Evolutionary conservation across 1,139 yeast genomes (phyloP).

Genomic region (Yamadazyma siamensis): DNA sequence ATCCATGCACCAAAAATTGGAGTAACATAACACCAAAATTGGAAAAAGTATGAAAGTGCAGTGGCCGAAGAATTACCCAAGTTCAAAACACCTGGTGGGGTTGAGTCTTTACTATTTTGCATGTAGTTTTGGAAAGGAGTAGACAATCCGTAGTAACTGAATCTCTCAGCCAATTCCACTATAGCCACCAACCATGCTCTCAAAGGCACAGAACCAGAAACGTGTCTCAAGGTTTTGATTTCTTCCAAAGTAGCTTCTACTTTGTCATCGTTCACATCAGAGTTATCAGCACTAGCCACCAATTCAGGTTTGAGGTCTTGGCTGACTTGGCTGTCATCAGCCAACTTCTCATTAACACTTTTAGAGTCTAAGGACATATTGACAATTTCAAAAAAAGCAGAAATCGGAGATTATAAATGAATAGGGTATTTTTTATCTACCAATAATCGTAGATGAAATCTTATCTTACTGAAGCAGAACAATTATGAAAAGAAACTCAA

Average conservation of each 20-base stretch:
- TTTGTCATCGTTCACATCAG: conserved; percentile 19
- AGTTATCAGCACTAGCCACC: neutral
- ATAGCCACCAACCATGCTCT: conserved; percentile 71
- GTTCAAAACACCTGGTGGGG: conserved; percentile 59
- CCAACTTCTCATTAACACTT: conserved; percentile 2
- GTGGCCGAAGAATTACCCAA: conserved; percentile 67
- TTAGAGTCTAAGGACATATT: conserved; percentile 5
- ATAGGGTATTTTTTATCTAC: too few relatives aligned
- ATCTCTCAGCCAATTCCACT: conserved; percentile 80
- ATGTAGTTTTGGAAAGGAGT: conserved; percentile 79
- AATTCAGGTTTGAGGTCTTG: conserved; percentile 1
- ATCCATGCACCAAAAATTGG: conserved; percentile 77
- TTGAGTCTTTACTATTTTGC: conserved; percentile 48
- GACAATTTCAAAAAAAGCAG: too few relatives aligned
- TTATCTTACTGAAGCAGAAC: too few relatives aligned
- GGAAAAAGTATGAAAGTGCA: conserved; percentile 72
- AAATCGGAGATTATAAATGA: too few relatives aligned
- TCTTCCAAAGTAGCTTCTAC: conserved; percentile 36
- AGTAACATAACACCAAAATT: conserved; percentile 79
- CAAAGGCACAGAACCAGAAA: conserved; percentile 36
- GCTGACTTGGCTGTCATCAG: conserved; percentile 3
- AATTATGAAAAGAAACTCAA: neutral
- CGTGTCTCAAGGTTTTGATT: conserved; percentile 38
- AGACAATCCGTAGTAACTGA: conserved; percentile 77
- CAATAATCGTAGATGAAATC: too few relatives aligned